Conservation (phyloP, 352 stramenopile species). For the Globisporangium spinosum region DNA sequence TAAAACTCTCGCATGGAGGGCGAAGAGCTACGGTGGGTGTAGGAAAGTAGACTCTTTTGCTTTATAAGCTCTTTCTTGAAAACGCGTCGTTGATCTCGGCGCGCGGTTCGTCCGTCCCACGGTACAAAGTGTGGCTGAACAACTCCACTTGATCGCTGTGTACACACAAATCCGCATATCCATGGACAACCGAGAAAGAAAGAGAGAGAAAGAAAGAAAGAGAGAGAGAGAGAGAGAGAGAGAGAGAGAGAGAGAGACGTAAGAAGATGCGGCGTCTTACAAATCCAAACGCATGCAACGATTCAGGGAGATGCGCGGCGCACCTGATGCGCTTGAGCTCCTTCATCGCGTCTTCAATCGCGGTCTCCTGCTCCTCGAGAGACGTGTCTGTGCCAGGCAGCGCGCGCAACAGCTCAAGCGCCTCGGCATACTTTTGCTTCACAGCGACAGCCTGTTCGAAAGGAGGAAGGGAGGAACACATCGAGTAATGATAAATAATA, state of each 20-base stretch:
- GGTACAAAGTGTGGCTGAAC: slow-evolving; percentile 85
- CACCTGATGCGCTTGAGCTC: slow-evolving; percentile 79
- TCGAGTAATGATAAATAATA: not conserved
- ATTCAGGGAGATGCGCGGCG: slow-evolving; percentile 2
- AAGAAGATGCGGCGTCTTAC: no score
- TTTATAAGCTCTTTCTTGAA: slow-evolving; percentile 73
- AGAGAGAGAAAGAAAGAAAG: not conserved
- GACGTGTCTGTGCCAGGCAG: slow-evolving; percentile 74
- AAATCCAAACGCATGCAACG: not conserved
- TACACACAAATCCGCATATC: not conserved
- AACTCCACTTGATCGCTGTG: slow-evolving; percentile 75
- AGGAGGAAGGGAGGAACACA: no score
- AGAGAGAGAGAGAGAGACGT: no score
- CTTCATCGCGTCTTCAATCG: slow-evolving; percentile 63
- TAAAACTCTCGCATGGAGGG: not conserved
- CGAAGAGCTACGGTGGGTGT: not conserved
- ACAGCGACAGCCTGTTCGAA: slow-evolving; percentile 54
- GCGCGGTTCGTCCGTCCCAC: slow-evolving; percentile 78
- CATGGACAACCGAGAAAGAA: not conserved
- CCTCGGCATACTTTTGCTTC: slow-evolving; percentile 73
- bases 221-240: no score
- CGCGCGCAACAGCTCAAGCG: slow-evolving; percentile 61
- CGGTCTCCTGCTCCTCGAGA: slow-evolving; percentile 69
- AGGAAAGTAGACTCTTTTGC: not conserved
- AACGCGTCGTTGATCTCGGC: slow-evolving; percentile 83